phyloP scores from a whole-genome alignment of 441 rosid species.

The Mallotus repandus region DNA sequence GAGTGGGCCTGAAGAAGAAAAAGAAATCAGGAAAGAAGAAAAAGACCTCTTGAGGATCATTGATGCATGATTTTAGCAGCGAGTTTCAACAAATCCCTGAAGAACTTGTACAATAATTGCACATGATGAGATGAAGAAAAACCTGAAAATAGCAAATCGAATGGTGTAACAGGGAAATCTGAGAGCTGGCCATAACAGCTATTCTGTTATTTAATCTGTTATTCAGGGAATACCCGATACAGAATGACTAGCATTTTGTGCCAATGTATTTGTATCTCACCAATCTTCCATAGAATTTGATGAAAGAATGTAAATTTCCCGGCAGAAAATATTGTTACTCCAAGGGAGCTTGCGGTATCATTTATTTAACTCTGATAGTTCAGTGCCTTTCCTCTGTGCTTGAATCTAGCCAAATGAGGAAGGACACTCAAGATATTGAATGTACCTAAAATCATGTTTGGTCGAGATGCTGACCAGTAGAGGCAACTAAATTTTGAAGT shows the following conservation, averaged over 20 bases:
- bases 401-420: conserved; percentile 61
- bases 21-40: conserved; percentile 70
- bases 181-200: neutral
- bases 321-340: conserved; percentile 8
- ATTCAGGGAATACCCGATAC: neutral
- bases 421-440: conserved; percentile 56
- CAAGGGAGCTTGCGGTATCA: neutral
- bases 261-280: conserved; percentile 6
- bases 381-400: conserved; percentile 36
- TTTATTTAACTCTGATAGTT: neutral
- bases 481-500: conserved; percentile 42
- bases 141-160: conserved; percentile 2
- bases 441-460: conserved; percentile 71
- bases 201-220: conserved; percentile 5
- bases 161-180: conserved; percentile 3
- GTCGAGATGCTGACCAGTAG: conserved; percentile 81
- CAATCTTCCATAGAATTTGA: conserved; percentile 19
- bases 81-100: conserved; percentile 23
- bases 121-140: conserved; percentile 17
- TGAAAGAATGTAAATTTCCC: conserved; percentile 33
- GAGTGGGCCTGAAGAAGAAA: conserved; percentile 51
- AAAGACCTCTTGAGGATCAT: conserved; percentile 22
- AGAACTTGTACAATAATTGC: neutral
- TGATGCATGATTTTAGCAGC: neutral
- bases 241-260: conserved; percentile 15